phyloP scores from a whole-genome alignment of 768 basidiomycete species.

The Boletus fagicola region DNA sequence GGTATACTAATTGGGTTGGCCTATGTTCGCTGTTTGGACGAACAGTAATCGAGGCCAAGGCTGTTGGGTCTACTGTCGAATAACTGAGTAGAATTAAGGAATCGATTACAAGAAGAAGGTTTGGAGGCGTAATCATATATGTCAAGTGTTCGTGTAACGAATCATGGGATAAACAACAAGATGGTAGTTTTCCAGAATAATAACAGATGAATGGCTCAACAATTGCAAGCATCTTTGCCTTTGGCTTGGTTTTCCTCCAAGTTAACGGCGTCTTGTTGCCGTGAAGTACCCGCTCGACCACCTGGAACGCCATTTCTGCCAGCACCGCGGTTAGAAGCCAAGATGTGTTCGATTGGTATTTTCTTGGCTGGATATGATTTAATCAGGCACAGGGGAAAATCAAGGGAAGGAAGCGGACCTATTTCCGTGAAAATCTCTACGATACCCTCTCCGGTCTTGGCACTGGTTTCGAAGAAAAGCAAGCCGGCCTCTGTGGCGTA shows the following conservation, averaged over 20 bases:
- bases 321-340: conserved; percentile 73
- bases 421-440: conserved; percentile 98
- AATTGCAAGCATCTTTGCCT: conserved; percentile 78
- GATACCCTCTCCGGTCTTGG: conserved; percentile 94
- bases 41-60: neutral
- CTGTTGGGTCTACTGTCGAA: conserved; percentile 9
- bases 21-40: neutral
- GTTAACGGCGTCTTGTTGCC: conserved; percentile 59
- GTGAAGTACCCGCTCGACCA: conserved; percentile 48
- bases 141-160: conserved; percentile 21
- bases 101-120: conserved; percentile 29
- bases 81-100: conserved; percentile 25
- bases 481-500: conserved; percentile 95
- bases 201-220: conserved; percentile 43
- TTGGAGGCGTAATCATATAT: conserved; percentile 25
- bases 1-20: neutral
- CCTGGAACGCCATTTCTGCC: conserved; percentile 60
- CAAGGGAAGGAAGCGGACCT: conserved; percentile 49
- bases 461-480: conserved; percentile 96
- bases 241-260: conserved; percentile 66
- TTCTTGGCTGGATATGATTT: conserved; percentile 61
- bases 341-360: conserved; percentile 90
- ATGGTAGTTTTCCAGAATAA: conserved; percentile 18
- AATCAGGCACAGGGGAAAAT: neutral
- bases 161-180: conserved; percentile 20